A percentile compares a stretch with the other conserved stretches of the same genome.
Evolutionary conservation across 1,139 yeast genomes (phyloP).

Genomic region (Kurtzmaniella natalensis): DNA sequence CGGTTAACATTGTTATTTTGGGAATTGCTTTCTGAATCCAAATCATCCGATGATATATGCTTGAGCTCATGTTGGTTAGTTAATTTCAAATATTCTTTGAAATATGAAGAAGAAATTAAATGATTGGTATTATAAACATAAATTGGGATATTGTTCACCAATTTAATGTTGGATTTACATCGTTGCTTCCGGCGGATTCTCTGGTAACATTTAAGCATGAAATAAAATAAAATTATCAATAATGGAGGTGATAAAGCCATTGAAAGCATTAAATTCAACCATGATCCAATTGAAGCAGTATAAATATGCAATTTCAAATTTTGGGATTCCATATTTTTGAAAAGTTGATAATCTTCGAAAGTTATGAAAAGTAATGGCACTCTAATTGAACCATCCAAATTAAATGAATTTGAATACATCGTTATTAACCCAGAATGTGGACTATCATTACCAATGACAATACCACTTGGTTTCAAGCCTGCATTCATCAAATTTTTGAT

Average conservation of each 20-base stretch:
- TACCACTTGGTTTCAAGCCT: slow-evolving; percentile 26
- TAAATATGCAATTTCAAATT: slow-evolving; percentile 12
- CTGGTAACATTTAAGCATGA: slow-evolving; percentile 29
- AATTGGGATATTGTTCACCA: slow-evolving; percentile 37
- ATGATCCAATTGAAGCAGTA: slow-evolving; percentile 38
- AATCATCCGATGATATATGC: neutral
- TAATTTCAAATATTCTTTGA: slow-evolving; percentile 24
- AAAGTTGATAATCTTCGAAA: slow-evolving; percentile 29
- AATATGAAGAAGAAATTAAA: slow-evolving; percentile 23
- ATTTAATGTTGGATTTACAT: slow-evolving; percentile 26
- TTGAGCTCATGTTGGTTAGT: slow-evolving; percentile 19
- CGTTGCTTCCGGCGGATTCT: slow-evolving; percentile 23
- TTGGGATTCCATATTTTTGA: slow-evolving; percentile 8
- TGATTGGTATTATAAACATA: slow-evolving; percentile 36
- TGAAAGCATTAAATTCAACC: slow-evolving; percentile 36
- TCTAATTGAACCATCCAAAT: slow-evolving; percentile 31
- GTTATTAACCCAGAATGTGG: slow-evolving; percentile 37
- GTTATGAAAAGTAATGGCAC: slow-evolving; percentile 39
- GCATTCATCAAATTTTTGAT: slow-evolving; percentile 28
- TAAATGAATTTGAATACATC: slow-evolving; percentile 39
- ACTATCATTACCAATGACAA: slow-evolving; percentile 40
- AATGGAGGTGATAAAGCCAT: slow-evolving; percentile 45
- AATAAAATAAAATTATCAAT: slow-evolving; percentile 33
- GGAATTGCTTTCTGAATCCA: neutral
- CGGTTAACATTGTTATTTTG: slow-evolving; percentile 5